These are phyloP conservation scores for Cystofilobasidium capitatum DNA, from an alignment of 768 basidiomycete species.

Conservation along the genomic window DNA sequence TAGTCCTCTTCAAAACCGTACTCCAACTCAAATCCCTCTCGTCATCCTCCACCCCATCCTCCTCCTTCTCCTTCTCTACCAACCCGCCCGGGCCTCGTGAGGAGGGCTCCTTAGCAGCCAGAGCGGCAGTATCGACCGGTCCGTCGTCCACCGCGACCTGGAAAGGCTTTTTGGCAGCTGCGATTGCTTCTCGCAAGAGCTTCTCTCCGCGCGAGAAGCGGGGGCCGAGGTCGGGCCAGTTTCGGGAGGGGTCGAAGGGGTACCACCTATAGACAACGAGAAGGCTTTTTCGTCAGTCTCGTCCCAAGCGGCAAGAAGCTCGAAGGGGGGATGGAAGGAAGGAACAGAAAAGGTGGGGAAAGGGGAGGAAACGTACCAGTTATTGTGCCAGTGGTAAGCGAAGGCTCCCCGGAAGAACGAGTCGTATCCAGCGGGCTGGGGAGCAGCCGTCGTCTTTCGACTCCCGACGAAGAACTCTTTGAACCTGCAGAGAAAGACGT, in stretches of 20 bases:
- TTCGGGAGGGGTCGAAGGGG: slow-evolving; percentile 83
- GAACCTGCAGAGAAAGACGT: slow-evolving; percentile 50
- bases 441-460: slow-evolving; percentile 57
- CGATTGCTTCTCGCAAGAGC: slow-evolving; percentile 45
- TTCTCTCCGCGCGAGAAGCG: slow-evolving; percentile 68
- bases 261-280: slow-evolving; percentile 63
- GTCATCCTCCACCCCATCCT: slow-evolving; percentile 50
- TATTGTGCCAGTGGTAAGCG: slow-evolving; percentile 94
- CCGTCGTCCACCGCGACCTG: slow-evolving; percentile 25
- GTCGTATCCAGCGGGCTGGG: slow-evolving; percentile 79
- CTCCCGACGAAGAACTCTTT: slow-evolving; percentile 48
- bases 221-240: slow-evolving; percentile 86
- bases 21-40: slow-evolving; percentile 81
- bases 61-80: slow-evolving; percentile 34
- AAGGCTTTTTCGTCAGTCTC: neutral
- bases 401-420: slow-evolving; percentile 91
- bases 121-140: slow-evolving; percentile 10
- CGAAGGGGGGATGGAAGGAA: slow-evolving; percentile 2
- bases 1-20: slow-evolving; percentile 87
- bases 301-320: neutral
- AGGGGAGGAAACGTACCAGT: slow-evolving; percentile 51
- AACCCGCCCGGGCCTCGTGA: slow-evolving; percentile 41
- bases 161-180: slow-evolving; percentile 27
- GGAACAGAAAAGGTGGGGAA: neutral
- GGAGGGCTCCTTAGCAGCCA: slow-evolving; percentile 6